Conservation (phyloP, 805 yeast genomes). For the Starmerella stellata region DNA sequence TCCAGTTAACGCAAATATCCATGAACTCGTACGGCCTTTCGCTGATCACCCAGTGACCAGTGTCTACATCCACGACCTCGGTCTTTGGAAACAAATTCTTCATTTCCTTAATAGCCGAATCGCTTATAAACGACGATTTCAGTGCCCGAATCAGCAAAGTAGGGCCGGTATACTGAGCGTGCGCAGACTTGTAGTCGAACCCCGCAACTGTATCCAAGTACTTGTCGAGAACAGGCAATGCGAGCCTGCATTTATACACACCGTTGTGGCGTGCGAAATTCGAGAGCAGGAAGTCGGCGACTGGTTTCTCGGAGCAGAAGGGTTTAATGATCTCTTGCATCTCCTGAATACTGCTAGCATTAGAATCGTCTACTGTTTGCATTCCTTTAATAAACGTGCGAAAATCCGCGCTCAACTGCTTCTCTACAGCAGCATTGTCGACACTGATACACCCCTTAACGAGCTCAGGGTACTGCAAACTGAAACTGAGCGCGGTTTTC, state of each 20-base stretch:
- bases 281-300: conserved; percentile 63
- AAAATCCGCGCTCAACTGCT: conserved; percentile 41
- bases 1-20: conserved; percentile 41
- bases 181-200: conserved; percentile 41
- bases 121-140: conserved; percentile 59
- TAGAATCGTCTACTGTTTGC: conserved; percentile 33
- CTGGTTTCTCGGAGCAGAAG: conserved; percentile 40
- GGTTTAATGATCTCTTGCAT: conserved; percentile 31
- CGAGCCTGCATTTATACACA: conserved; percentile 36
- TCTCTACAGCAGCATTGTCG: conserved; percentile 75
- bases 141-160: conserved; percentile 65
- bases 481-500: conserved; percentile 75
- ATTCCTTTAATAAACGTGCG: conserved; percentile 48
- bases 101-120: conserved; percentile 55
- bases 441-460: conserved; percentile 53
- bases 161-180: conserved; percentile 48
- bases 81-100: conserved; percentile 66
- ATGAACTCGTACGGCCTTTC: conserved; percentile 71
- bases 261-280: conserved; percentile 34
- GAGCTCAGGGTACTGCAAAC: conserved; percentile 44
- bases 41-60: conserved; percentile 87
- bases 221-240: conserved; percentile 49
- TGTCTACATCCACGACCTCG: conserved; percentile 51
- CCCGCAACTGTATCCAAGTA: conserved; percentile 50
- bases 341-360: not conserved